A percentile compares a stretch with the other conserved stretches of the same genome.
Conservation (phyloP, 2,329 filamentous ascomycete species). For the Amauroascus niger region DNA sequence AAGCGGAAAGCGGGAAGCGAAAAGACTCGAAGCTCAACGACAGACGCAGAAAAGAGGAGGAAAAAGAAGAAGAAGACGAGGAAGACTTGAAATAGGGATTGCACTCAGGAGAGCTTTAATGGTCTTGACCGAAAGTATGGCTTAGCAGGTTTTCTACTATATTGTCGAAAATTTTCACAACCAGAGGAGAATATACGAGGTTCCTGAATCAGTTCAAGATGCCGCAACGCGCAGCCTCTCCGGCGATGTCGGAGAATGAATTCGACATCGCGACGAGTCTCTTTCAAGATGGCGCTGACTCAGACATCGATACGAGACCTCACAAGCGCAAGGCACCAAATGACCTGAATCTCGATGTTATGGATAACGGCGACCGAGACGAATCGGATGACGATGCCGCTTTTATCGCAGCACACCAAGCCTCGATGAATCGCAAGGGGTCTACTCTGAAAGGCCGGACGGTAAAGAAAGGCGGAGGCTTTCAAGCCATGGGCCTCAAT, state of each 20-base stretch:
- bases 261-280: constrained; percentile 78
- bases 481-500: constrained; percentile 89
- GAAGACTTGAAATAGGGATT: no score
- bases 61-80: no score
- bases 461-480: constrained; percentile 91
- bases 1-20: not conserved
- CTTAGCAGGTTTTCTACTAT: no score
- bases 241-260: constrained; percentile 77
- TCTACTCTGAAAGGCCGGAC: constrained; percentile 73
- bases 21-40: not conserved
- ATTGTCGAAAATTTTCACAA: no score
- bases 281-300: constrained; percentile 52
- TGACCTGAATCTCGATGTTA: constrained; percentile 40
- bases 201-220: constrained; percentile 38
- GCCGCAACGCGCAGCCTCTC: constrained; percentile 65
- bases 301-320: constrained; percentile 33
- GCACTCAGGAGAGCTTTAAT: no score
- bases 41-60: no score
- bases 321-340: constrained; percentile 37
- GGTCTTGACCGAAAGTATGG: no score
- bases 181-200: no score
- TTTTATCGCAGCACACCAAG: constrained; percentile 82
- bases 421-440: constrained; percentile 76
- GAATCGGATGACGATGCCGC: constrained; percentile 59
- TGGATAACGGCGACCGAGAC: constrained; percentile 44